Evolutionary conservation across 2,329 filamentous ascomycete species (phyloP).

Genomic region (Trichoderma afroharzianum): DNA sequence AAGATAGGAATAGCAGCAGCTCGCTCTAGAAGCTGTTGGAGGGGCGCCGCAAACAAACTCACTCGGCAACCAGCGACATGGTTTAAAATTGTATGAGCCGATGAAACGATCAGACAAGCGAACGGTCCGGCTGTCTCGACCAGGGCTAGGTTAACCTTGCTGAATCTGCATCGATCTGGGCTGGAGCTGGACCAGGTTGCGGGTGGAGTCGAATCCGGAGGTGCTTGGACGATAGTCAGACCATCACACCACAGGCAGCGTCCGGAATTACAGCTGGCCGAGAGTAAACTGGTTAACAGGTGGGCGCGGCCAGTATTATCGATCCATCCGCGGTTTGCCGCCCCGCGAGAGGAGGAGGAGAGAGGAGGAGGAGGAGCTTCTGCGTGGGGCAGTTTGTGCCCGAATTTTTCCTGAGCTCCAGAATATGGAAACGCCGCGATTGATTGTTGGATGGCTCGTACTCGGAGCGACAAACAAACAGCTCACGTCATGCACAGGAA

Average conservation of each 20-base stretch:
- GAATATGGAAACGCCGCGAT: neutral
- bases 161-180: slow-evolving; percentile 17
- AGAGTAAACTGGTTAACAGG: slow-evolving; percentile 1
- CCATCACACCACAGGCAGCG: slow-evolving; percentile 18
- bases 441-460: slow-evolving; percentile 5
- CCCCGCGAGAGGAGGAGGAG: neutral
- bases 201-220: slow-evolving; percentile 8
- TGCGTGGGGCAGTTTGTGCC: slow-evolving; percentile 15
- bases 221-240: slow-evolving; percentile 12
- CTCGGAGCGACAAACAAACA: slow-evolving; percentile 8
- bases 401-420: slow-evolving; percentile 11
- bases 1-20: neutral
- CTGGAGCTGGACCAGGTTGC: slow-evolving; percentile 10
- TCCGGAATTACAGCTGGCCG: slow-evolving; percentile 13
- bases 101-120: slow-evolving; percentile 9
- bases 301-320: neutral
- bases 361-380: slow-evolving; percentile 6
- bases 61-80: slow-evolving; percentile 50
- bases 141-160: slow-evolving; percentile 8
- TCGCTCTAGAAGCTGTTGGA: neutral
- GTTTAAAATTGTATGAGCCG: slow-evolving; percentile 14
- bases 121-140: neutral
- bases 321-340: slow-evolving; percentile 2
- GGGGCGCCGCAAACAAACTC: slow-evolving; percentile 32
- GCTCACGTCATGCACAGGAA: slow-evolving; percentile 4